phyloP scores from a whole-genome alignment of 768 basidiomycete species.

The Mycena rosella region DNA sequence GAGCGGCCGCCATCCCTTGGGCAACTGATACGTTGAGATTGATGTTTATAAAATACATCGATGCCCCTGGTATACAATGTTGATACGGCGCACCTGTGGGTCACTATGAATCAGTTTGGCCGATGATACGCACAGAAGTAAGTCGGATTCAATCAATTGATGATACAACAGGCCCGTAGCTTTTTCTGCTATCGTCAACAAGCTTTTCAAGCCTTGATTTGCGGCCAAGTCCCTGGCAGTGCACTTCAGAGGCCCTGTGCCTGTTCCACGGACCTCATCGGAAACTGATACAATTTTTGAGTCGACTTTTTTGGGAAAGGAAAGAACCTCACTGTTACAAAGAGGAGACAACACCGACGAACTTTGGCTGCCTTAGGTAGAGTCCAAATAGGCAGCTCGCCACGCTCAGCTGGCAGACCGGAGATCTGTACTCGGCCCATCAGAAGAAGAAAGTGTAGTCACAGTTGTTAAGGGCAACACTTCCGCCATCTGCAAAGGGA shows the following conservation, averaged over 20 bases:
- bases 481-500: conserved; percentile 26
- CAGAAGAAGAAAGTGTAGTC: conserved; percentile 30
- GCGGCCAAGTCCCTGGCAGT: conserved; percentile 62
- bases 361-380: conserved; percentile 57
- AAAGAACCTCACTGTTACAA: conserved; percentile 67
- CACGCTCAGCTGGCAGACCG: conserved; percentile 58
- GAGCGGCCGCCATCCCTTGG: conserved; percentile 6
- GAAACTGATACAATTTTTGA: conserved; percentile 56
- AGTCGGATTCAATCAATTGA: conserved; percentile 29
- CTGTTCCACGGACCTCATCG: conserved; percentile 61
- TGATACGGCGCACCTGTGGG: conserved; percentile 24
- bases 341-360: conserved; percentile 53
- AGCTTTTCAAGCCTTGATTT: conserved; percentile 55
- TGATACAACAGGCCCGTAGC: conserved; percentile 22
- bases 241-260: conserved; percentile 65
- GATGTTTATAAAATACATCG: conserved; percentile 20
- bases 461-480: conserved; percentile 58
- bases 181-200: conserved; percentile 6
- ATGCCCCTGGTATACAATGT: conserved; percentile 8
- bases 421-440: conserved; percentile 57
- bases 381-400: conserved; percentile 73
- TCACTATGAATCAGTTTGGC: conserved; percentile 27
- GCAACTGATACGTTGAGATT: conserved; percentile 6
- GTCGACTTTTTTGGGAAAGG: conserved; percentile 13
- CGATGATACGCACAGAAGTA: conserved; percentile 21